phyloP scores from a whole-genome alignment of 2,329 filamentous ascomycete genomes.

The Fusarium nanum region DNA sequence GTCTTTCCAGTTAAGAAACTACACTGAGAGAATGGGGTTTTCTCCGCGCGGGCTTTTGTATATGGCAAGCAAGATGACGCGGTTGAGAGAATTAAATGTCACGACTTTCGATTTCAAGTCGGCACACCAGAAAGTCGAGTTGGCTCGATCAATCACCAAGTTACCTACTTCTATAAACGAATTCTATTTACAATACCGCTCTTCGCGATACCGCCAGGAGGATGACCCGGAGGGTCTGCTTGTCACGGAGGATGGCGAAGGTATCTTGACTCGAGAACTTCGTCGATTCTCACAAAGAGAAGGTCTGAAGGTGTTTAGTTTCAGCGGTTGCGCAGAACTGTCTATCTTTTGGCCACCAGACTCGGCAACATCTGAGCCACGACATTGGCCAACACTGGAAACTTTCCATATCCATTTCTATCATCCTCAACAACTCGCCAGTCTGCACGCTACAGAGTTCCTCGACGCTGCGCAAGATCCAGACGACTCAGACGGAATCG shows the following conservation, averaged over 20 bases:
- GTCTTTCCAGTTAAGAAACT: rapidly evolving
- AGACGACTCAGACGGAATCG: background rate
- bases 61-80: slow-evolving; percentile 9
- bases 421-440: background rate
- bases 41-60: background rate
- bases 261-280: background rate
- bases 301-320: background rate
- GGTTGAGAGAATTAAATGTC: background rate
- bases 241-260: background rate
- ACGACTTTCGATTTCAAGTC: rapidly evolving
- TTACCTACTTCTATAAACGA: background rate
- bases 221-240: background rate
- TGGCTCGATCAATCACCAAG: background rate
- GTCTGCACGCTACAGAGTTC: background rate
- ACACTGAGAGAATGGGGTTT: background rate
- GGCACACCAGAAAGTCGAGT: background rate
- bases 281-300: slow-evolving; percentile 1
- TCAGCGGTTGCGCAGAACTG: background rate
- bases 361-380: background rate
- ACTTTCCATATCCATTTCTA: background rate
- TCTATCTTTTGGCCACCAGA: slow-evolving; percentile 14
- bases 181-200: background rate
- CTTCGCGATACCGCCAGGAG: background rate
- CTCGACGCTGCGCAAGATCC: rapidly evolving
- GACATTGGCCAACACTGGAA: slow-evolving; percentile 14